A percentile compares a stretch with the other conserved stretches of the same genome.
These are phyloP conservation scores for Erythrobasidium hasegawianum DNA, from an alignment of 1,284 basidiomycete genomes.

Conservation along the genomic window DNA sequence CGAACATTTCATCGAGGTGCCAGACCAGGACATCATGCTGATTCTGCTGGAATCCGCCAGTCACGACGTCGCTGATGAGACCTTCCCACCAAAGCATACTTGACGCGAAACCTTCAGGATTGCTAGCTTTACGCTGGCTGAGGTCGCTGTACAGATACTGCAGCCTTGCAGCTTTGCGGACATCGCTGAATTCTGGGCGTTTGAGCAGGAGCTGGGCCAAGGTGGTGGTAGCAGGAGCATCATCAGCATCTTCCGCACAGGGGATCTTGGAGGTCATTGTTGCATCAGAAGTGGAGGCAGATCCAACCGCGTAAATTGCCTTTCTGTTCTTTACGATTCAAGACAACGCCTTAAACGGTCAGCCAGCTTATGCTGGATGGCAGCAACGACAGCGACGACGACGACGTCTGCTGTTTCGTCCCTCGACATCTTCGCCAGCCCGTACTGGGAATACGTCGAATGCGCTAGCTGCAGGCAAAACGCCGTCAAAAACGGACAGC, in stretches of 20 bases:
- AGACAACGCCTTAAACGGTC: not conserved
- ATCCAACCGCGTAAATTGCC: not conserved
- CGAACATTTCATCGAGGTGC: slow-evolving; percentile 37
- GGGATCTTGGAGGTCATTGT: not conserved
- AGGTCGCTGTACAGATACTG: slow-evolving; percentile 31
- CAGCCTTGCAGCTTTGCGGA: slow-evolving; percentile 15
- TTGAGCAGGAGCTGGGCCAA: slow-evolving; percentile 19
- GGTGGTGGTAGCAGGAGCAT: not conserved
- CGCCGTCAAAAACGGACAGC: slow-evolving; percentile 8
- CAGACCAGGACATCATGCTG: slow-evolving; percentile 38
- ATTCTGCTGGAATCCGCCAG: slow-evolving; percentile 29
- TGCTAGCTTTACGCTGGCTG: slow-evolving; percentile 27
- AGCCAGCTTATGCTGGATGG: not conserved
- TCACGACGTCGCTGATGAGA: slow-evolving; percentile 35
- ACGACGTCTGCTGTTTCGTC: too few relatives aligned
- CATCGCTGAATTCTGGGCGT: slow-evolving; percentile 28
- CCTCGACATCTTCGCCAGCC: not conserved
- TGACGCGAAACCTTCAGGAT: slow-evolving; percentile 41
- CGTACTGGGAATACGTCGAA: slow-evolving; percentile 31
- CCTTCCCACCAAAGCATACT: slow-evolving; percentile 42
- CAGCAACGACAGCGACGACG: too few relatives aligned
- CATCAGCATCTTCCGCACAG: too few relatives aligned
- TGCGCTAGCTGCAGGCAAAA: slow-evolving; percentile 27
- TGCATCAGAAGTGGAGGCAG: too few relatives aligned
- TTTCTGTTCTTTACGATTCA: too few relatives aligned